Evolutionary conservation across 2,329 filamentous ascomycete genomes (phyloP), one percentile per base, ranked within the genome.

Genomic region (Fonsecaea monophora): DNA sequence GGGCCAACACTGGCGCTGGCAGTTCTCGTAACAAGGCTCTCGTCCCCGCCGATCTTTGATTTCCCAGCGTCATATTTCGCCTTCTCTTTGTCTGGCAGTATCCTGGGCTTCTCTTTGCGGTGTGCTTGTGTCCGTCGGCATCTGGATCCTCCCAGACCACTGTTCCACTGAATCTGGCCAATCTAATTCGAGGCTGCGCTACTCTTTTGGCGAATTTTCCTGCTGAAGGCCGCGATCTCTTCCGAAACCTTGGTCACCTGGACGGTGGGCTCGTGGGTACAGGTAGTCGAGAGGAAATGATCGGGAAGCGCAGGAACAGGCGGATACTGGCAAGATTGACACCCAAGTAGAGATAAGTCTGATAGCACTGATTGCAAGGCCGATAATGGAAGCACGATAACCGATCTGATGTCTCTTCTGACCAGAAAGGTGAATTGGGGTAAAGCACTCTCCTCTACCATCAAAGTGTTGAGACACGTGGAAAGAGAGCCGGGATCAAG

Each of bases 11-110:
- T n/a, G 65, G 64, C 10, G 25, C 59, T 61, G 66, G 60, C 30
- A 68, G 50, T 48, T 68, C 67, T 64, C 67, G 55, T 48, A 68
- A 56, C 40, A 64, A 64, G 40, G 54, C 59, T 56, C 58, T 62
- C 30, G 42, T 68, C 12, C 42, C 48, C 18, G 54, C 58, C 59
- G 64, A 62, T 64, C 67, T 60, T 45, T 64, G 60, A n/a, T 35
- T 58, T 10, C 64, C 67, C 42, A 66, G 64, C 53, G 67, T 68
- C 67, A 68, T 68, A 30, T 40, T 60, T 61, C 34, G 53, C 30
- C 59, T 40, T 32, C 15, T 34, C 59, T 40, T 53, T 53, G 48
- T 54, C 25, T 55, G 12, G 25, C 30, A 34, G 9, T 55, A 6
- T 25, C 25, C n/a, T 55, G 53, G 15, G 5, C 12, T 55, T 30